Evolutionary conservation across 192 early-diverging fungal genomes (phyloP).

Genomic region (Dissophora globulifera): DNA sequence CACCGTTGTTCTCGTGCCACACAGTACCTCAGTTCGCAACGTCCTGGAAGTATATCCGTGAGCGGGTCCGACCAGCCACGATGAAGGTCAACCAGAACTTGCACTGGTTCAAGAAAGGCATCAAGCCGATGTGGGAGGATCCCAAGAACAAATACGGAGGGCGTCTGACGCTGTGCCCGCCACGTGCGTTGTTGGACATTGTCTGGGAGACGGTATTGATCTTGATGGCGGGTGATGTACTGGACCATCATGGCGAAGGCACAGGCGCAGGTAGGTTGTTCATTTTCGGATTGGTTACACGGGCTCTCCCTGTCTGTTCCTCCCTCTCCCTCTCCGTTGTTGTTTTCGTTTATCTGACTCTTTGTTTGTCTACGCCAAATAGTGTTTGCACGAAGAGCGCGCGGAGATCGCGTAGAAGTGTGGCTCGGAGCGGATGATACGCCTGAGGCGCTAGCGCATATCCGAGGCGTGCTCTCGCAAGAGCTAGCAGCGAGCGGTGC

Average conservation of each 20-base stretch:
- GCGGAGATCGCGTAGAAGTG: conserved; percentile 63
- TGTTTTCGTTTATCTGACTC: neutral
- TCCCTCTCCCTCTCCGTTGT: too few relatives aligned
- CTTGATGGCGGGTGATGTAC: conserved; percentile 58
- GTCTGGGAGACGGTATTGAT: conserved; percentile 59
- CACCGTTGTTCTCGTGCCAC: conserved; percentile 56
- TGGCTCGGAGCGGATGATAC: conserved; percentile 57
- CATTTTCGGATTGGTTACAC: neutral
- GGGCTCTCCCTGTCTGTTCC: too few relatives aligned
- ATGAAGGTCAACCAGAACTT: conserved; percentile 74
- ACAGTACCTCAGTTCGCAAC: conserved; percentile 61
- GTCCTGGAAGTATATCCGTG: conserved; percentile 56
- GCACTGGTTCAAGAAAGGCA: conserved; percentile 72
- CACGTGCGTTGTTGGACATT: conserved; percentile 44
- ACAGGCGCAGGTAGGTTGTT: conserved; percentile 39
- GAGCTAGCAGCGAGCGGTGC: conserved; percentile 39
- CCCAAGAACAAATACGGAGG: conserved; percentile 78
- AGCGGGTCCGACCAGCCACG: conserved; percentile 47
- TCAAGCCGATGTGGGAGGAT: conserved; percentile 88
- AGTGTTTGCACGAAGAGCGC: conserved; percentile 48
- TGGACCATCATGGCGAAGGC: conserved; percentile 40
- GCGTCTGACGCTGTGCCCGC: conserved; percentile 51
- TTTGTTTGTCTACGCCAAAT: neutral
- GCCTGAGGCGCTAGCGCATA: conserved; percentile 42
- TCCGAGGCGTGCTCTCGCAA: conserved; percentile 40